These are phyloP conservation scores for Phytophthora sp. DNA, from an alignment of 352 stramenopile genomes.

Conservation along the genomic window DNA sequence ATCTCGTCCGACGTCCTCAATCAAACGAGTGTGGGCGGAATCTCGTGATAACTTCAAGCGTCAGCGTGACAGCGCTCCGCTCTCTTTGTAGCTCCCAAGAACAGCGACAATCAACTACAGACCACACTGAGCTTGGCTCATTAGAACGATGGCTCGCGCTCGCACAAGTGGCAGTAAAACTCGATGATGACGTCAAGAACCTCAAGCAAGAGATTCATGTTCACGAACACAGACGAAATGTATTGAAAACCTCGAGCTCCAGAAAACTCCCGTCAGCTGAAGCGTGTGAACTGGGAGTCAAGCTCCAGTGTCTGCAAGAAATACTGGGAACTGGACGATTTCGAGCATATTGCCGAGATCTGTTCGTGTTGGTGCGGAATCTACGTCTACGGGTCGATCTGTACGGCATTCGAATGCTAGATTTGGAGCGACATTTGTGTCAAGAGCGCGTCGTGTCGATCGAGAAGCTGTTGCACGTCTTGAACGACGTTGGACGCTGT, in stretches of 20 bases:
- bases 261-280: constrained; percentile 28
- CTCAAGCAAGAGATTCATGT: constrained; percentile 32
- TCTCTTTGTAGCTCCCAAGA: constrained; percentile 22
- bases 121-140: constrained; percentile 5
- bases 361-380: constrained; percentile 45
- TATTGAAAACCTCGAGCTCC: constrained; percentile 12
- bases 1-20: constrained; percentile 29
- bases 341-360: constrained; percentile 46
- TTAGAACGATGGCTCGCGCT: constrained; percentile 36
- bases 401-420: constrained; percentile 33
- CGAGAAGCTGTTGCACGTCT: constrained; percentile 22
- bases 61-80: constrained; percentile 29
- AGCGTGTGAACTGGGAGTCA: constrained; percentile 39
- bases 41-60: constrained; percentile 23
- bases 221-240: constrained; percentile 27
- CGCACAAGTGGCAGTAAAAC: constrained; percentile 19
- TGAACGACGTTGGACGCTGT: constrained; percentile 24
- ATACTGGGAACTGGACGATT: constrained; percentile 56
- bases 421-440: constrained; percentile 29
- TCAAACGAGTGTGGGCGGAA: constrained; percentile 14
- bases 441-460: constrained; percentile 19
- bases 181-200: constrained; percentile 21
- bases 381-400: constrained; percentile 43
- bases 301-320: constrained; percentile 58
- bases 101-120: constrained; percentile 20